Base-by-base conservation (phyloP, 2,329 filamentous ascomycete species). In the Scedosporium apiospermum region DNA sequence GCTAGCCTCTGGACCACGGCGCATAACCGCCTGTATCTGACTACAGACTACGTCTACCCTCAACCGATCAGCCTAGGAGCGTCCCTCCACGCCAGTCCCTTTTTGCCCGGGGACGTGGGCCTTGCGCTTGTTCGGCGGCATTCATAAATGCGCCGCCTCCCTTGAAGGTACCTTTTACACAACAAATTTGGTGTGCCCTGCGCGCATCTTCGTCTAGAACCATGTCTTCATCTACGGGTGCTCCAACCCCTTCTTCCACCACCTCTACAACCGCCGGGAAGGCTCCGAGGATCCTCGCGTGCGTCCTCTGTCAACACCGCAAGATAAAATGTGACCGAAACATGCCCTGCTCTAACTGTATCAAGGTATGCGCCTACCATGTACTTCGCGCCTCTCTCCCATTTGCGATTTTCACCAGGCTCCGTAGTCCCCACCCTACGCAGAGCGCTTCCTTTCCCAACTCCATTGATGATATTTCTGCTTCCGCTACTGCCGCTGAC, bases 291-390 rank as follows among this genome's bases (percentile, higher is more conserved):
- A 76, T 83, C 57, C 72, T 83, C 63, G 80, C 80, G 21, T 84
- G 82, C 66, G 80, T 83, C 21, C 74, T 85, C 44, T 86, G 83
- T 68, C 83, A 86, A 69, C 80, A 82, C 68, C 79, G 83, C 68
- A 86, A 86, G 73, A 85, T 85, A 72, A 85, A 84, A 70, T 86
- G 83, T 71, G 82, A 86, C 67, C 78, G 83, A 64, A 79, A 78
- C 51, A 83, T 80, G 49, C 83, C 83, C 3, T 86, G 83, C 68
- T 80, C 82, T 63, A 85, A 86, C 67, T 86, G 83, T 66, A 72
- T 81, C 69, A 86, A 85, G 78, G 83, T 85, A 58, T 68, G 71
- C 60, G 55, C 14, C 18, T 41, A n/a, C 30, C 16, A 23, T 49
- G 3, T 38, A 41, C 61, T 23, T 46, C 34, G 23, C 26, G 34